Conservation (phyloP, 2,329 filamentous ascomycete species). For the Pseudogymnoascus sp. region DNA sequence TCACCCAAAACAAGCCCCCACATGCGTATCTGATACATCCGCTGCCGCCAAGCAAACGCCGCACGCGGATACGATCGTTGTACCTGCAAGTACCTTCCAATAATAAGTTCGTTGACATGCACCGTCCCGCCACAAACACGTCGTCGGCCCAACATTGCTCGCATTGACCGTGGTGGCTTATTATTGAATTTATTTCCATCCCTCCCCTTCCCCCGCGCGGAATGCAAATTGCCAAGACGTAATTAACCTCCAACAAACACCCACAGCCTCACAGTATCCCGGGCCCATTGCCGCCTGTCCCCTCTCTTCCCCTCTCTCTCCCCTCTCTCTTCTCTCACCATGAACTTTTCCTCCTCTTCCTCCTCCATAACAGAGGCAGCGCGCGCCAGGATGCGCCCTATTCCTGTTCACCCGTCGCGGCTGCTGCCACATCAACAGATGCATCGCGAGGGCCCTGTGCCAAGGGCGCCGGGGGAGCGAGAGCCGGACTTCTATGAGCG, state of each 20-base stretch:
- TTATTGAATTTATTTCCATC: neutral
- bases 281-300: neutral
- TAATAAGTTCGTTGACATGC: neutral
- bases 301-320: neutral
- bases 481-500: constrained; percentile 6
- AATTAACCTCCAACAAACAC: neutral
- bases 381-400: neutral
- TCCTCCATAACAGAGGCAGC: neutral
- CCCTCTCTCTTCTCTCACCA: neutral
- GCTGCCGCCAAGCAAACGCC: neutral
- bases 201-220: neutral
- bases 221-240: constrained; percentile 1
- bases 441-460: neutral
- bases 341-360: neutral
- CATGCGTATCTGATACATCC: neutral
- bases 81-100: constrained; percentile 7
- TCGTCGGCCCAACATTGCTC: neutral
- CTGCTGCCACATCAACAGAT: constrained; percentile 3
- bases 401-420: neutral
- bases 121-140: constrained; percentile 4
- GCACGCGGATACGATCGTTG: neutral
- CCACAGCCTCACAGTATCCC: neutral
- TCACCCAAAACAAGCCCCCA: neutral
- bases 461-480: neutral
- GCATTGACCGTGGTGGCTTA: neutral